Base-by-base conservation (phyloP, 202 grass and related monocot genomes). In the Bolboschoenoplectus hybrid region DNA sequence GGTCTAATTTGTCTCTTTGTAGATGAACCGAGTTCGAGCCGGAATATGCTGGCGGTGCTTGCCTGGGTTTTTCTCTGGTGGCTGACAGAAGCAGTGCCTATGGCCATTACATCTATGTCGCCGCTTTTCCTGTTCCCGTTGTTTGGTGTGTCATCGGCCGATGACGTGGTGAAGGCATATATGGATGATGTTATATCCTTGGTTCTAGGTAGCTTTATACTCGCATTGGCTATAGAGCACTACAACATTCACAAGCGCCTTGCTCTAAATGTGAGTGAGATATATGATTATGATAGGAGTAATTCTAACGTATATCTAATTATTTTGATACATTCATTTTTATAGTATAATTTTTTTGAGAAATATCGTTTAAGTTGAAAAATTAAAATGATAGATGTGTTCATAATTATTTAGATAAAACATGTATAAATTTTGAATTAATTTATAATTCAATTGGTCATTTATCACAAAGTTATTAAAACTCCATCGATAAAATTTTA, bases 171-270 rank as follows among this genome's bases (percentile, higher is more conserved):
- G 61, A 92, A 87, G 76, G 81, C 90, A 0, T 98, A 98, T 84
- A 95, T 98, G 95, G 89, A 92, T 77, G 95, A 97, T 90, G 90
- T 97, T 82, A 97, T 97, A 93, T 88, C 95, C 41, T 91, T 97
- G 72, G 89, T 97, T 86, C 91, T 97, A 67, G 91, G 95, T n/a
- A 97, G 95, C 87, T 97, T 97, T 82, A 93, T 97, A 64, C 92
- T 97, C 45, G 95, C 88, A 6, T 89, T 97, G 87, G 95, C 95
- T 52, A 87, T 97, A 45, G 91, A 95, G 66, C 95, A 94, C 73
- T 95, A 97, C 84, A 87, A 93, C 72, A 95, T 97, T 83, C 95
- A 97, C 77, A 93, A 91, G 19, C 91, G 95, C 47, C 89, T 97
- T 5, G 93, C 95, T 32, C 87, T 97, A 62, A 95, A 95, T 72